A percentile compares a stretch with the other conserved stretches of the same genome.
phyloP scores from a whole-genome alignment of 106 monocot species.

The Dendrobium catenatum region DNA sequence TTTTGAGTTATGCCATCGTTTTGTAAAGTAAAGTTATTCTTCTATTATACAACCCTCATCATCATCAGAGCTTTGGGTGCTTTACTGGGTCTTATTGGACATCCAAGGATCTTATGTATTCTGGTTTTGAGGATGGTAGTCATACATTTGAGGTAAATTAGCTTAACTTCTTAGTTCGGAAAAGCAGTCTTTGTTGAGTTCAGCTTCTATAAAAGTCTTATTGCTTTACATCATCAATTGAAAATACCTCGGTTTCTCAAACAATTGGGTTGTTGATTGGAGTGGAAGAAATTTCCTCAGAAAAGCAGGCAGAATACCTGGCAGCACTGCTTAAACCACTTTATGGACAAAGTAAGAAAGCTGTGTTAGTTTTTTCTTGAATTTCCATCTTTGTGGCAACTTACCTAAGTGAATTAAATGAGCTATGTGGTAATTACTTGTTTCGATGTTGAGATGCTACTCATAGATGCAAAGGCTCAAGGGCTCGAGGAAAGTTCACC shows the following conservation, averaged over 20 bases:
- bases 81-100: too few species aligned
- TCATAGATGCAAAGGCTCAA: slow-evolving; percentile 31
- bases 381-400: too few species aligned
- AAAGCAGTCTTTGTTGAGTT: neutral
- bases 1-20: too few species aligned
- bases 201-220: neutral
- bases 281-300: slow-evolving; percentile 73
- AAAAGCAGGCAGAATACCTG: slow-evolving; percentile 81
- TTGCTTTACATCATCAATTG: neutral
- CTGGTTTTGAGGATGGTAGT: slow-evolving; percentile 80
- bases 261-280: slow-evolving; percentile 93
- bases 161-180: neutral
- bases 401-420: too few species aligned
- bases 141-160: slow-evolving; percentile 82
- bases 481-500: slow-evolving; percentile 60
- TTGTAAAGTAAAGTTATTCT: too few species aligned
- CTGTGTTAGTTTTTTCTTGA: too few species aligned
- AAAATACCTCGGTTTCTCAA: slow-evolving; percentile 17
- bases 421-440: too few species aligned
- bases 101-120: too few species aligned
- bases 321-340: slow-evolving; percentile 75
- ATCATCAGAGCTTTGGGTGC: too few species aligned
- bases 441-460: too few species aligned
- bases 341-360: slow-evolving; percentile 22
- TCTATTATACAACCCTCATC: too few species aligned